These are phyloP conservation scores for Pseudoturritis turrita DNA, from an alignment of 345 rosid genomes.

Conservation along the genomic window DNA sequence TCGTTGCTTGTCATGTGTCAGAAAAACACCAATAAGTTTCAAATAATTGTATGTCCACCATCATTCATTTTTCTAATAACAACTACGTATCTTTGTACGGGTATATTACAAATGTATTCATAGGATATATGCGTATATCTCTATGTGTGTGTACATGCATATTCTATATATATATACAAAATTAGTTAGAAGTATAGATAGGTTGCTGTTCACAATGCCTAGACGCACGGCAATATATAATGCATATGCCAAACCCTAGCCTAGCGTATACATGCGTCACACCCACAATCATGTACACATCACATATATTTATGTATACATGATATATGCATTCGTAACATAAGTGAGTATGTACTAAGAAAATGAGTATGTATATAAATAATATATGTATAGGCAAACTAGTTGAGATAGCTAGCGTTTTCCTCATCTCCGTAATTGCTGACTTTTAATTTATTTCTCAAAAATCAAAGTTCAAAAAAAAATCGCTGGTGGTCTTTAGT, in stretches of 20 bases:
- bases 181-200: background rate
- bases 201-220: slow-evolving; percentile 2
- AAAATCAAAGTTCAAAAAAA: background rate
- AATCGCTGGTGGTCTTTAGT: background rate
- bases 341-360: background rate
- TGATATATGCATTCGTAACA: background rate
- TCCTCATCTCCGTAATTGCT: slow-evolving; percentile 24
- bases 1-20: slow-evolving; percentile 16
- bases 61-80: background rate
- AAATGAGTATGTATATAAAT: background rate
- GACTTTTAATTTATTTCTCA: slow-evolving; percentile 18
- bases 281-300: background rate
- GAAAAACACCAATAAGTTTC: slow-evolving; percentile 15
- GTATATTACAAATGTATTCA: background rate
- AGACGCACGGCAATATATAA: slow-evolving; percentile 17
- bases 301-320: background rate
- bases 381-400: background rate
- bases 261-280: slow-evolving; percentile 11
- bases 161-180: background rate
- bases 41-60: slow-evolving; percentile 1
- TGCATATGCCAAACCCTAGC: slow-evolving; percentile 37
- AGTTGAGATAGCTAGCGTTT: slow-evolving; percentile 1
- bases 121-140: background rate
- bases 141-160: background rate
- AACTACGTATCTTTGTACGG: background rate